phyloP scores from a whole-genome alignment of 108 stramenopile genomes.

The Heterococcus sp. region DNA sequence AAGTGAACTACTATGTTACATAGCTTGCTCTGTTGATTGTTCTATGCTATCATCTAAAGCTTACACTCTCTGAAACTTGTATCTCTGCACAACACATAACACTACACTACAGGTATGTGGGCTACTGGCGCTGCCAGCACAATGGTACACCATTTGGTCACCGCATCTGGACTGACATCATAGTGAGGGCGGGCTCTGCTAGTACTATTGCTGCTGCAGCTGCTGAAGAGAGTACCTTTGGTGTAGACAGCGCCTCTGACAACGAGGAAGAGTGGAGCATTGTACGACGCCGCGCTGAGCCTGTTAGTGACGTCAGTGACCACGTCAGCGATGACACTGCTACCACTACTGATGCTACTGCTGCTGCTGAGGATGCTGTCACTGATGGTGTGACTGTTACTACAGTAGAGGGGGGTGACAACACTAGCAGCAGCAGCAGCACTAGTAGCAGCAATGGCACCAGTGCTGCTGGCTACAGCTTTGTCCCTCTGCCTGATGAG shows the following conservation, averaged over 20 bases:
- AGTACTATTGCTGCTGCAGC: too few species aligned
- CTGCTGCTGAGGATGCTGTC: neutral
- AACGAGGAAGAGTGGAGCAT: neutral
- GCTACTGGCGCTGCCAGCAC: conserved; percentile 50
- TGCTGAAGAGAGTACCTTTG: too few species aligned
- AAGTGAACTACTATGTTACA: too few species aligned
- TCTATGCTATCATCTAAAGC: too few species aligned
- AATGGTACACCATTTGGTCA: conserved; percentile 49
- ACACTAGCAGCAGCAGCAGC: neutral
- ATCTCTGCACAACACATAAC: too few species aligned
- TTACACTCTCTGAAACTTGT: too few species aligned
- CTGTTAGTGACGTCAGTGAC: neutral
- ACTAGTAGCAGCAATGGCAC: neutral
- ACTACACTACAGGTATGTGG: conserved; percentile 50
- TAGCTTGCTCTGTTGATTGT: too few species aligned
- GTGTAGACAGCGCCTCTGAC: too few species aligned
- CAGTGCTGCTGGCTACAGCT: neutral
- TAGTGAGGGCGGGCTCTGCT: conserved; percentile 26
- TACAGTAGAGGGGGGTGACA: neutral
- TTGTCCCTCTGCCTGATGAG: too few species aligned
- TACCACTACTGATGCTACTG: neutral
- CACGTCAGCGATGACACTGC: neutral
- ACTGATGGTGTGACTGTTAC: neutral
- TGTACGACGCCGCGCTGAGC: too few species aligned
- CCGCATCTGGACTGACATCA: conserved; percentile 47